A percentile compares a stretch with the other conserved stretches of the same genome.
Evolutionary conservation across 2,329 filamentous ascomycete species (phyloP).

Genomic region (Phaeosphaeriaceae sp.): DNA sequence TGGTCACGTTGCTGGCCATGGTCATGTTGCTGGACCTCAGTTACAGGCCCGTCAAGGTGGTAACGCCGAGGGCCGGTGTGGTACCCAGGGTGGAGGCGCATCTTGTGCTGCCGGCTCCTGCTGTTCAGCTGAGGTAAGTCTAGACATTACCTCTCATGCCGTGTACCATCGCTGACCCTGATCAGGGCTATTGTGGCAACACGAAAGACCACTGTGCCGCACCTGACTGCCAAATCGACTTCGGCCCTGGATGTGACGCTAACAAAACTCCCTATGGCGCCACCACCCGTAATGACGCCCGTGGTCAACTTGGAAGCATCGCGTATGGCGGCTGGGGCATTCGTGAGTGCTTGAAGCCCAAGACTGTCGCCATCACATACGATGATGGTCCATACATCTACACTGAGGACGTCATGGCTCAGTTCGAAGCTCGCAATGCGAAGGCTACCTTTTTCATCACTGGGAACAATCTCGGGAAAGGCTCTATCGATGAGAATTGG

Average conservation of each 20-base stretch:
- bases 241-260: slow-evolving; percentile 66
- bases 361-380: slow-evolving; percentile 70
- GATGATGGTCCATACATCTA: slow-evolving; percentile 71
- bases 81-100: slow-evolving; percentile 24
- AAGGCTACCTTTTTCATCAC: slow-evolving; percentile 74
- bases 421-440: slow-evolving; percentile 64
- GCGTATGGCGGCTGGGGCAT: slow-evolving; percentile 65
- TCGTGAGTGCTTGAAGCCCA: slow-evolving; percentile 59
- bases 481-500: slow-evolving; percentile 63
- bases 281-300: slow-evolving; percentile 59
- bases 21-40: slow-evolving; percentile 19
- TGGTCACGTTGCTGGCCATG: slow-evolving; percentile 8
- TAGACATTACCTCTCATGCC: background rate
- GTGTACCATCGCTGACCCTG: background rate
- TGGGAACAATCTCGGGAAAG: slow-evolving; percentile 63
- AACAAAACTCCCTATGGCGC: slow-evolving; percentile 62
- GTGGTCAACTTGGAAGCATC: slow-evolving; percentile 61
- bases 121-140: slow-evolving; percentile 38
- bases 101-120: slow-evolving; percentile 41
- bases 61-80: slow-evolving; percentile 36
- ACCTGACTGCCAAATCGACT: slow-evolving; percentile 67
- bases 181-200: slow-evolving; percentile 59
- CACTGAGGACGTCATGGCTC: slow-evolving; percentile 66
- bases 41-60: slow-evolving; percentile 39
- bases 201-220: slow-evolving; percentile 63